Base-by-base conservation (phyloP, 176 grass and related monocot genomes). In the Rhynchospora pubera region DNA sequence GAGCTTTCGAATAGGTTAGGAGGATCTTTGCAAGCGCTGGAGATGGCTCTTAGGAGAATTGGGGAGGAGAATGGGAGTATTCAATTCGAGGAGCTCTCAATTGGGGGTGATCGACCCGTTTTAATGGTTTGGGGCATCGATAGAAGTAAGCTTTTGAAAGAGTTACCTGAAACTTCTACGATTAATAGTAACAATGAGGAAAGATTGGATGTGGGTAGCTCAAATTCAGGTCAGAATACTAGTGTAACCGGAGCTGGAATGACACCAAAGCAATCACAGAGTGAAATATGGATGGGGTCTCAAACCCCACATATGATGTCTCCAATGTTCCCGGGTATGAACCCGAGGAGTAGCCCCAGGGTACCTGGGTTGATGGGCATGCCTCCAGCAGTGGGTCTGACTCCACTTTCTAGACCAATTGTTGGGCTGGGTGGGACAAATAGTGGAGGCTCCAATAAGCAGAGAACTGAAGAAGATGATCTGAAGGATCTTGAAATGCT, bases 111-210 rank as follows among this genome's bases (percentile, higher is more conserved):
- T 50, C 79, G 61, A 74, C 84, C 90, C 57, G 88, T 91, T 90
- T 75, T 92, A 30, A 95, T 98, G 92, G 87, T 98, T 59, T 93
- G 96, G 92, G 91, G 83, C 48, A 95, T 98, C 39, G 96, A 95
- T 91, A 89, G 96, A 78, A 98, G 78, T 83, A 98, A 94, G 50
- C 91, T 98, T 9, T 89, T 98, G 70, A 98, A 95, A 85, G 96
- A 95, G 67, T 88, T 95, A 28, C 96, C 90, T 0, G 96, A 98
- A 83, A 90, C 90, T 6, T 66, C 89, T 53, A 89, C 84, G 5
- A 65, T 82, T 47, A 73, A 62, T 76, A 51, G 30, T 77, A 51
- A 55, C 65, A 82, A 66, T 82, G 62, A 82, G 59, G 43, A 5
- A 44, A 61, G 50, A 47, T 78, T 18, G 26, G 71, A 80, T 28